phyloP scores from a whole-genome alignment of 768 basidiomycete species.

The Pulveroboletus sp. region DNA sequence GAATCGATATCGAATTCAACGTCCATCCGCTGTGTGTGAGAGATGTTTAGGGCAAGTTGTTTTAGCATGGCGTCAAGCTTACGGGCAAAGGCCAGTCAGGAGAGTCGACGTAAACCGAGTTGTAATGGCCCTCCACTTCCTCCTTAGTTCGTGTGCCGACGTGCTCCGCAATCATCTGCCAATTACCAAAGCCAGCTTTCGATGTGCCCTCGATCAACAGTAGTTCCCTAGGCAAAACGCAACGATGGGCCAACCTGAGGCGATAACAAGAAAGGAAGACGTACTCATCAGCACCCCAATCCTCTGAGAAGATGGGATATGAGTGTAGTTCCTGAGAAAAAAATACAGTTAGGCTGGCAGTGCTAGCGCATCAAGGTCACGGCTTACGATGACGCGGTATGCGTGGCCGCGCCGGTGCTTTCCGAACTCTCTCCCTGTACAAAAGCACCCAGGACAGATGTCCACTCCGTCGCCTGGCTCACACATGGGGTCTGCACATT shows the following conservation, averaged over 20 bases:
- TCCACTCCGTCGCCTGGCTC: slow-evolving; percentile 80
- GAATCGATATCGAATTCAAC: slow-evolving; percentile 65
- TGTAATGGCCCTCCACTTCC: slow-evolving; percentile 90
- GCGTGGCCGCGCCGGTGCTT: slow-evolving; percentile 81
- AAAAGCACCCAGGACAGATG: slow-evolving; percentile 90
- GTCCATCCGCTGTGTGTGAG: slow-evolving; percentile 37
- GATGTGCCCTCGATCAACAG: slow-evolving; percentile 84
- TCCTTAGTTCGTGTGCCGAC: slow-evolving; percentile 92
- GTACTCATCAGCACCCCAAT: slow-evolving; percentile 98
- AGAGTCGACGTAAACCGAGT: slow-evolving; percentile 72
- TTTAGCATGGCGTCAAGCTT: slow-evolving; percentile 26
- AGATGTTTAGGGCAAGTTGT: not conserved
- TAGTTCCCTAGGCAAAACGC: slow-evolving; percentile 58
- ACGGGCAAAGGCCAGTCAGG: slow-evolving; percentile 79
- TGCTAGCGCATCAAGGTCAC: not conserved
- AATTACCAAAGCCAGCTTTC: slow-evolving; percentile 88
- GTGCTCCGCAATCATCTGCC: slow-evolving; percentile 94
- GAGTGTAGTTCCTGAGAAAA: slow-evolving; percentile 81
- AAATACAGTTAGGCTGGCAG: not conserved
- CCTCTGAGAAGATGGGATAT: slow-evolving; percentile 89
- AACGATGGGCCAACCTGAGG: not conserved
- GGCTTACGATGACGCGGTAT: slow-evolving; percentile 84
- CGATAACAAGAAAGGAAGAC: slow-evolving; percentile 22
- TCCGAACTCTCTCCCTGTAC: slow-evolving; percentile 82
- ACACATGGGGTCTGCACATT: slow-evolving; percentile 82